These are phyloP conservation scores for Aspergillus sp. DNA, from an alignment of 2,329 filamentous ascomycete species.

Conservation along the genomic window DNA sequence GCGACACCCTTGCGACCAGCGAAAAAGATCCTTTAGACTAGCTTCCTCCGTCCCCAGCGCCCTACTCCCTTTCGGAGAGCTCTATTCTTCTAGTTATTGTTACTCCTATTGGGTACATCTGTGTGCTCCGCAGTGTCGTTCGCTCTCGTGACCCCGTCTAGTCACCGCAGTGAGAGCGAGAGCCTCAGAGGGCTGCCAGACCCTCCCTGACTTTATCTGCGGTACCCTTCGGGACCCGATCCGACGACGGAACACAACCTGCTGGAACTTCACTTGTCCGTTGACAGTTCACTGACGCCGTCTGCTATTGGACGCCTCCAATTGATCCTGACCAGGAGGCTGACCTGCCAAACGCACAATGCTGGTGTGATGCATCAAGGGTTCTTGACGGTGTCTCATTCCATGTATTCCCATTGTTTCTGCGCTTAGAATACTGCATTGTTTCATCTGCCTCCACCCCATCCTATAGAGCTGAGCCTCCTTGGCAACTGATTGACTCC, in stretches of 20 bases:
- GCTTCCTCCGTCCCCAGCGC: background rate
- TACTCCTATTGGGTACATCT: background rate
- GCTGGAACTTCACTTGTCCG: background rate
- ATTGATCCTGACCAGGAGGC: slow-evolving; percentile 8
- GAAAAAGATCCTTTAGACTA: slow-evolving; percentile 14
- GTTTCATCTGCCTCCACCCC: background rate
- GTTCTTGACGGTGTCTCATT: slow-evolving; percentile 12
- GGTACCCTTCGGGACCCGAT: slow-evolving; percentile 5
- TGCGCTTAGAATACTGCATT: slow-evolving; percentile 10
- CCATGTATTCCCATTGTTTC: slow-evolving; percentile 18
- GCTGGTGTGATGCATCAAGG: slow-evolving; percentile 13
- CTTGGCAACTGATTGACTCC: slow-evolving; percentile 2
- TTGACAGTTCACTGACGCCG: background rate
- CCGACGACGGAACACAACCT: slow-evolving; percentile 6
- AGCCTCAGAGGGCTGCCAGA: background rate
- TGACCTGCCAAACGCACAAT: slow-evolving; percentile 11
- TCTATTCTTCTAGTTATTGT: background rate
- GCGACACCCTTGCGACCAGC: slow-evolving; percentile 9
- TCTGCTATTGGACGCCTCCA: background rate
- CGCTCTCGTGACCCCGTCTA: background rate
- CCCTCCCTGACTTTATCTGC: background rate
- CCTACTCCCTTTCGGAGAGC: background rate
- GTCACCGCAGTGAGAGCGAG: background rate
- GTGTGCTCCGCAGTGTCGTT: background rate
- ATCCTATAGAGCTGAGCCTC: background rate